Evolutionary conservation across 768 basidiomycete species (phyloP).

Genomic region (Leccinum fibrillosum): DNA sequence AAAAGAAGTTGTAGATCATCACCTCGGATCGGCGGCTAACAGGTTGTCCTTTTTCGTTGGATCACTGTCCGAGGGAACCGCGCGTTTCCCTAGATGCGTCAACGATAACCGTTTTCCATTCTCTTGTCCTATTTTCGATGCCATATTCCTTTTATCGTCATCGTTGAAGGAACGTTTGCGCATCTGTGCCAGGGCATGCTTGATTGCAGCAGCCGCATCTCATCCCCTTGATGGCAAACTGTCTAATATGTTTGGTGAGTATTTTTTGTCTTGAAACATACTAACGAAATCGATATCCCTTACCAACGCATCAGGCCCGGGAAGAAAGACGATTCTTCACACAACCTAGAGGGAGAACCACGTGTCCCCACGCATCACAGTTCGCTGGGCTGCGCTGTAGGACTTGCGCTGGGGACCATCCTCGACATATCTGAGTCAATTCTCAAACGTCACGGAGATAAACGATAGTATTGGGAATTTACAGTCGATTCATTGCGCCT

Average conservation of each 20-base stretch:
- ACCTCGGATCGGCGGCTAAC: neutral
- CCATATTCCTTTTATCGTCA: neutral
- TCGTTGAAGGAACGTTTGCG: neutral
- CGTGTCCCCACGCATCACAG: constrained; percentile 28
- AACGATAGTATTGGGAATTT: constrained; percentile 44
- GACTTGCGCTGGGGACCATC: constrained; percentile 54
- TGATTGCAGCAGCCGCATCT: neutral
- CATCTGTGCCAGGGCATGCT: neutral
- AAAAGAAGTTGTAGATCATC: too few relatives aligned
- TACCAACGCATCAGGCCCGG: too few relatives aligned
- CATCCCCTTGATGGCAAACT: neutral
- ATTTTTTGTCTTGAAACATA: too few relatives aligned
- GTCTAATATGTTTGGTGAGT: neutral
- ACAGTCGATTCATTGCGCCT: constrained; percentile 14
- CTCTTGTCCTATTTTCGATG: neutral
- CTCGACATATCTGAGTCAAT: neutral
- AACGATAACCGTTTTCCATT: neutral
- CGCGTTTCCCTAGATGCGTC: neutral
- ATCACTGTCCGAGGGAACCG: too few relatives aligned
- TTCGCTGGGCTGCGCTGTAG: constrained; percentile 67
- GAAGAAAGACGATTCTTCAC: too few relatives aligned
- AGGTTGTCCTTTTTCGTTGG: neutral
- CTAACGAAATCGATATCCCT: too few relatives aligned
- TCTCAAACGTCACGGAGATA: constrained; percentile 29
- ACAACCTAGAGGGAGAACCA: neutral